Evolutionary conservation across 2,329 filamentous ascomycete genomes (phyloP).

Genomic region (Trichoderma lentiforme): DNA sequence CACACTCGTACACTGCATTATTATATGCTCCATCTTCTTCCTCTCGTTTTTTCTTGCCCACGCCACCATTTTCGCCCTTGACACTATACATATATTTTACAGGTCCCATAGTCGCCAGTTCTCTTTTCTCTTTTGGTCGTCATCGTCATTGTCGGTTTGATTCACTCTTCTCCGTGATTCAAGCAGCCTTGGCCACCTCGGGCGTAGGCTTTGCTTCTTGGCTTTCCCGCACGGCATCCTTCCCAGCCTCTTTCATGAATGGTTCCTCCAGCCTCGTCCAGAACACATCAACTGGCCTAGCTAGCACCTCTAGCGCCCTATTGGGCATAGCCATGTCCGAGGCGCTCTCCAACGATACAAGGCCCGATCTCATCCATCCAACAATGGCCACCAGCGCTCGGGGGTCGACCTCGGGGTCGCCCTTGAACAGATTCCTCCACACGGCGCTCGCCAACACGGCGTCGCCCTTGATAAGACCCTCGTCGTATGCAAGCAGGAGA

Average conservation of each 20-base stretch:
- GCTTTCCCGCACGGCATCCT: conserved; percentile 13
- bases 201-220: neutral
- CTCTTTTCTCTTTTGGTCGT: neutral
- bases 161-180: neutral
- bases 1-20: neutral
- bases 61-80: neutral
- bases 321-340: conserved; percentile 42
- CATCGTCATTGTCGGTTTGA: neutral
- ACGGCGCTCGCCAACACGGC: conserved; percentile 75
- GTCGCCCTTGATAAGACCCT: conserved; percentile 73
- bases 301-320: conserved; percentile 33
- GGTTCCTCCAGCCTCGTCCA: conserved; percentile 42
- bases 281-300: conserved; percentile 41
- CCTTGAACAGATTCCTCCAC: conserved; percentile 93
- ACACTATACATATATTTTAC: neutral
- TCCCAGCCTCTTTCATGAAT: conserved; percentile 34
- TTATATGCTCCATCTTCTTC: neutral
- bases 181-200: conserved; percentile 7
- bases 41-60: neutral
- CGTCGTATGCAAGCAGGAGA: conserved; percentile 77
- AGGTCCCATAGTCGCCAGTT: neutral
- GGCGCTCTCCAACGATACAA: conserved; percentile 48
- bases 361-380: conserved; percentile 51
- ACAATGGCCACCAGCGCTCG: conserved; percentile 52
- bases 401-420: conserved; percentile 50